Evolutionary conservation across 768 basidiomycete species (phyloP), one percentile per base, ranked within the genome.

Genomic region (Serendipita sp.): DNA sequence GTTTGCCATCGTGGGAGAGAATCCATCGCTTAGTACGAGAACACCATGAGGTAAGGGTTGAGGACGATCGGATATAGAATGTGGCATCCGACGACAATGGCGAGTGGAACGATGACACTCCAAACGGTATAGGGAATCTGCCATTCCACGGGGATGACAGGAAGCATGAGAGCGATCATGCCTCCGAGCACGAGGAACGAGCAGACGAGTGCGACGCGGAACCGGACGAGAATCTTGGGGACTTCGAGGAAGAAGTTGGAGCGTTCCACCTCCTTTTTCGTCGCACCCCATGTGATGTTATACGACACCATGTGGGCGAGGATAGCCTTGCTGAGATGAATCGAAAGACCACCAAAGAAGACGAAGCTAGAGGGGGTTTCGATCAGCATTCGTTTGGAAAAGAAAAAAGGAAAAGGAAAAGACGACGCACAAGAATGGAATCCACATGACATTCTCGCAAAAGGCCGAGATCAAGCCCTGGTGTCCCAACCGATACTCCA

Each of bases 211-310:
- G 82, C 80, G 54, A 82, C 70, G 79, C 86, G 84, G 76, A 89
- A 94, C 2, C 90, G 85, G 68, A 83, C 83, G 70, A 86, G 76
- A 71, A 94, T 92, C 65, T 83, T 82, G 1, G 92, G 92, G 11
- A 92, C 83, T 73, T 95, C 92, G 64, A 87, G 82, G 81, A 88
- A 92, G 78, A 95, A 92, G 72, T 92, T 93, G 3, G 87, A 89
- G 56, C 83, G 79, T 73, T 92, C 86, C 45, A 93, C 89, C 73
- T 89, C 88, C 81, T 92, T 92, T 69, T 82, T 82, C 3, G 88
- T 90, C 3, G 87, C 83, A 28, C 82, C 81, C 89, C 88, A 90
- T 8, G 81, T 80, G 73, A 75, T 74, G 70, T 85, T 78, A 68
- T 82, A 84, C 41, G 81, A 81, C 70, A 83, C 79, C 18, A 83